Percentiles rank a stretch among this genome's conserved stretches.
These are phyloP conservation scores for Brassica nigra DNA, from an alignment of 345 rosid species.

Conservation along the genomic window DNA sequence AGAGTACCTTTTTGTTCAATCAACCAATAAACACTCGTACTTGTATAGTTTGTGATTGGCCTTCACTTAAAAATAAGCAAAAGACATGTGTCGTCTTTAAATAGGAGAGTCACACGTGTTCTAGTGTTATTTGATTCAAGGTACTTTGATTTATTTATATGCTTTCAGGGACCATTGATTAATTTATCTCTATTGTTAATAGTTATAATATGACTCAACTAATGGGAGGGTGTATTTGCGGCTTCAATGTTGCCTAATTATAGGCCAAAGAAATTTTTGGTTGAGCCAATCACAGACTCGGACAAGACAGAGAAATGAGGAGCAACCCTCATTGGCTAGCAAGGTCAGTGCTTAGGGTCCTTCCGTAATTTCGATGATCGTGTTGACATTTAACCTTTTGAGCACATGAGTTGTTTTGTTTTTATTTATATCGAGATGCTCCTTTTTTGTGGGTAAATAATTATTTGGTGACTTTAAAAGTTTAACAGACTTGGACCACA, in stretches of 20 bases:
- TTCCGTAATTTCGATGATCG: neutral
- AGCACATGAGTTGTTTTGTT: constrained; percentile 43
- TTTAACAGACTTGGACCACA: neutral
- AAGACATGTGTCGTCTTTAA: constrained; percentile 40
- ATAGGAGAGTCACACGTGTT: constrained; percentile 23
- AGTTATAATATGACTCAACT: constrained; percentile 5
- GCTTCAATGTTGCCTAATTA: constrained; percentile 34
- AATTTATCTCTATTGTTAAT: neutral
- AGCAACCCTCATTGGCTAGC: constrained; percentile 37
- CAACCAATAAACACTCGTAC: constrained; percentile 41
- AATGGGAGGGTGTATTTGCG: constrained; percentile 28
- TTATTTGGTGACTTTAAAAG: neutral
- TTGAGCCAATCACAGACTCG: constrained; percentile 30
- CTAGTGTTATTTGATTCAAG: constrained; percentile 21
- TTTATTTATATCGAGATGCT: constrained; percentile 1
- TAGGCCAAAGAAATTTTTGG: constrained; percentile 22
- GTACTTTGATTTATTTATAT: neutral
- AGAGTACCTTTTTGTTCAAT: constrained; percentile 26
- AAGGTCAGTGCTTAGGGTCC: constrained; percentile 30
- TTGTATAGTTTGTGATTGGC: constrained; percentile 18
- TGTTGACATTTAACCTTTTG: constrained; percentile 41
- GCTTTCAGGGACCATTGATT: constrained; percentile 39
- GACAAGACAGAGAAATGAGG: constrained; percentile 34
- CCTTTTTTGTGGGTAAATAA: neutral
- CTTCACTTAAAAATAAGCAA: neutral